Conservation (phyloP, 345 rosid genomes). For the Bruguiera sexangula region DNA sequence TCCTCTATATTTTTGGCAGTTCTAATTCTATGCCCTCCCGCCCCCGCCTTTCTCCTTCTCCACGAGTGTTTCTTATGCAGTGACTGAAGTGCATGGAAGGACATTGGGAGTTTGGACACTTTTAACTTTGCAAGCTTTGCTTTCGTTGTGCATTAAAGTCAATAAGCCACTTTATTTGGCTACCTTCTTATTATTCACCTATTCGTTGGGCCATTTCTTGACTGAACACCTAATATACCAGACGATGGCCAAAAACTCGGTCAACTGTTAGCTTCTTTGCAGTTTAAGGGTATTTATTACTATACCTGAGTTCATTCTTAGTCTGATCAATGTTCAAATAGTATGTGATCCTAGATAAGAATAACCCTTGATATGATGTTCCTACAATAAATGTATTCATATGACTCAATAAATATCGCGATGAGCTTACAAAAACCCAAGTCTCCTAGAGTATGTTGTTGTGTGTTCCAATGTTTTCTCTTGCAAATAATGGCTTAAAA, state of each 20-base stretch:
- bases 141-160: slow-evolving; percentile 86
- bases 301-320: not conserved
- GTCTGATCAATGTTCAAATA: not conserved
- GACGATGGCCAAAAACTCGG: slow-evolving; percentile 72
- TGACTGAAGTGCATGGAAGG: slow-evolving; percentile 96
- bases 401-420: too few species aligned
- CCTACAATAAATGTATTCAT: too few species aligned
- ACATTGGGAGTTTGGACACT: slow-evolving; percentile 97
- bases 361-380: not conserved
- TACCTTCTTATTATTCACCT: slow-evolving; percentile 77
- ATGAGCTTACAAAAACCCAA: too few species aligned
- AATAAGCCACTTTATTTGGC: slow-evolving; percentile 72
- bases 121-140: slow-evolving; percentile 84
- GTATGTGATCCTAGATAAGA: not conserved
- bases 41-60: not conserved
- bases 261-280: slow-evolving; percentile 80
- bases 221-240: slow-evolving; percentile 70
- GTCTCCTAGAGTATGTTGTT: too few species aligned
- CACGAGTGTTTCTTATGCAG: slow-evolving; percentile 32
- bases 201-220: slow-evolving; percentile 81
- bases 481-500: not conserved
- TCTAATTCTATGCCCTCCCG: not conserved
- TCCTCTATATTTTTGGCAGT: not conserved
- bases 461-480: too few species aligned
- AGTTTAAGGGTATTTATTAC: slow-evolving; percentile 40